phyloP scores from a whole-genome alignment of 805 yeast genomes.

The Lipomyces mesembrius region DNA sequence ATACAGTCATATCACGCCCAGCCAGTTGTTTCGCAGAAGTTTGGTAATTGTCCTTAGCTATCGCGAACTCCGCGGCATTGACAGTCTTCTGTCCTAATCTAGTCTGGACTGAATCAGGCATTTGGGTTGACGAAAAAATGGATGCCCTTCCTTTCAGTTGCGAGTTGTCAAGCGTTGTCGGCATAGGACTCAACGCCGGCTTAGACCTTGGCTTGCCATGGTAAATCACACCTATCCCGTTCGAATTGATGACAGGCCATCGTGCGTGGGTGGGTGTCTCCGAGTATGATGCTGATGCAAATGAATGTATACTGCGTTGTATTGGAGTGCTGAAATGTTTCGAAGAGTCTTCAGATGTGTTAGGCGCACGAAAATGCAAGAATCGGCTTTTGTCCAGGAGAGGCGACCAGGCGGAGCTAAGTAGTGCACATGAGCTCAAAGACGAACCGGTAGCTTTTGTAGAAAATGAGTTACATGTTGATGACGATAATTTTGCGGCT shows the following conservation, averaged over 20 bases:
- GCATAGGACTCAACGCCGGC: not conserved
- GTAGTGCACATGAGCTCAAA: not conserved
- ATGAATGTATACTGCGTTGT: not conserved
- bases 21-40: not conserved
- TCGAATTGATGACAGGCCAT: slow-evolving; percentile 3
- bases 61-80: not conserved
- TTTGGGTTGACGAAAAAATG: not conserved
- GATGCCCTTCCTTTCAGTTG: not conserved
- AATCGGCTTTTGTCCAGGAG: slow-evolving; percentile 7
- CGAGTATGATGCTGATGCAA: not conserved
- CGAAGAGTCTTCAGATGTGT: not conserved
- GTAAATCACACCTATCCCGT: slow-evolving; percentile 2
- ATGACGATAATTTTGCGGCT: not conserved
- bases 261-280: not conserved
- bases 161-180: slow-evolving; percentile 1
- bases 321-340: not conserved
- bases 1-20: not conserved
- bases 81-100: not conserved
- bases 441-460: not conserved
- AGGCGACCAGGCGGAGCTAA: not conserved
- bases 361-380: slow-evolving; percentile 13
- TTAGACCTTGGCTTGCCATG: not conserved
- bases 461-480: not conserved
- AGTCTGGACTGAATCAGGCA: not conserved
- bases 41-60: not conserved